Evolutionary conservation across 2,329 filamentous ascomycete genomes (phyloP), one percentile per base, ranked within the genome.

Genomic region (Ascochyta clinopodiicola): DNA sequence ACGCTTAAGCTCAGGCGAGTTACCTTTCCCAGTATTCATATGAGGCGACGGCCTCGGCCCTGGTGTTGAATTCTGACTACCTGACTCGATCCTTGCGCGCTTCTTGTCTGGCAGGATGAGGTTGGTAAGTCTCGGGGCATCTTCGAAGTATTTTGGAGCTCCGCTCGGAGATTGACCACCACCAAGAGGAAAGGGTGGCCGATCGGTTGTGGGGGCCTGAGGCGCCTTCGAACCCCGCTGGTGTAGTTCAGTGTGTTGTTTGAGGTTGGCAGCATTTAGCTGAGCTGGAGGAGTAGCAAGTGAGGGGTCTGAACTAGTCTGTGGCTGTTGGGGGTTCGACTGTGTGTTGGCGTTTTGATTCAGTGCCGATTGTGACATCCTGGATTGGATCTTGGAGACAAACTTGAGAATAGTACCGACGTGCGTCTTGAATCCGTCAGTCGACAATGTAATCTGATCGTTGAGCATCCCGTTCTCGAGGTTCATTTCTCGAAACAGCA

Each of bases 31-130:
- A 31, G 63, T 61, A 29, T 57, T 51, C 27, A 78, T 61, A 42
- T 70, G 73, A 22, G 79, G 79, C 44, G 79, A 80, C 5, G 71
- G 67, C 39, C 70, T 73, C 7, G 72, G 65, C 36, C 66, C 74
- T 25, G 79, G 77, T 2, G 79, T 80, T 4, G 77, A 77, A 1
- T 68, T 72, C 37, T 76, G 72, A 52, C 75, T 80, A 29, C 67
- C 72, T 6, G 66, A 67, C 15, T 76, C 77, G 31, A 77, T 70
- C 75, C 84, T 86, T 48, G 80, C 78, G 64, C 80, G 83, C 76
- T 87, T 88, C 51, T 78, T 77, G 2, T 81, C 78, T 17, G 85
- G 85, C 22, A 87, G 72, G 42, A 84, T 82, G 42, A 88, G 77
- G 59, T 86, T 83, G 45, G 81, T 84, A 44, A 87, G 78, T 44